Conservation (phyloP, 305 asterid genomes). For the Vinca major region DNA sequence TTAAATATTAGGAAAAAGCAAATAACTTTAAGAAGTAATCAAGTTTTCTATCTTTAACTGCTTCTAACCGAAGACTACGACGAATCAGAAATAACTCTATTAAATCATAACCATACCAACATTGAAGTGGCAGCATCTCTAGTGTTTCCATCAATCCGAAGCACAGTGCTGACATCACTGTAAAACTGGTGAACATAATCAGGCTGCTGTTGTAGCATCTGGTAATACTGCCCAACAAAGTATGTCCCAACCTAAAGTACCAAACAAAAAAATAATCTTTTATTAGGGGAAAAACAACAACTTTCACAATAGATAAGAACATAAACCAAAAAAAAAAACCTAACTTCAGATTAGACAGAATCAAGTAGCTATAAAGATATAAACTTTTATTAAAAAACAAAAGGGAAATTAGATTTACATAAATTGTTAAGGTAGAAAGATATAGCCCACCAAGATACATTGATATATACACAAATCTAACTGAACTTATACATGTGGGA, state of each 20-base stretch:
- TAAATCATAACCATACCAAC: constrained; percentile 42
- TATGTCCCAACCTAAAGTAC: constrained; percentile 73
- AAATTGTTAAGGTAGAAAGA: background rate
- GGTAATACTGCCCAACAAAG: constrained; percentile 95
- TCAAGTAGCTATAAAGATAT: background rate
- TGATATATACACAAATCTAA: background rate
- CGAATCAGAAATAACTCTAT: background rate
- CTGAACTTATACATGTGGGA: background rate
- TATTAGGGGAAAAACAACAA: constrained; percentile 8
- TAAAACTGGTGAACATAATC: constrained; percentile 82
- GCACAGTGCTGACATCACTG: constrained; percentile 81
- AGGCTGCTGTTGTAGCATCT: constrained; percentile 80
- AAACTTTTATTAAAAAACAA: background rate
- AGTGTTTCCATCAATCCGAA: constrained; percentile 71
- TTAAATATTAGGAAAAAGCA: background rate
- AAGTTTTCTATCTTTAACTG: background rate
- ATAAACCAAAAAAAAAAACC: background rate
- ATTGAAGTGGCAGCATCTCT: constrained; percentile 71
- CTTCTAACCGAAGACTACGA: background rate
- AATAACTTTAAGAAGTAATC: background rate
- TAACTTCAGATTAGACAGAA: background rate
- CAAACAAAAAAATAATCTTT: constrained; percentile 7
- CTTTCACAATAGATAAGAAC: constrained; percentile 5
- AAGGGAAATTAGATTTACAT: background rate
- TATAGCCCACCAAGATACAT: background rate